These are phyloP conservation scores for Carpinus fangiana DNA, from an alignment of 306 rosid genomes.

Conservation along the genomic window DNA sequence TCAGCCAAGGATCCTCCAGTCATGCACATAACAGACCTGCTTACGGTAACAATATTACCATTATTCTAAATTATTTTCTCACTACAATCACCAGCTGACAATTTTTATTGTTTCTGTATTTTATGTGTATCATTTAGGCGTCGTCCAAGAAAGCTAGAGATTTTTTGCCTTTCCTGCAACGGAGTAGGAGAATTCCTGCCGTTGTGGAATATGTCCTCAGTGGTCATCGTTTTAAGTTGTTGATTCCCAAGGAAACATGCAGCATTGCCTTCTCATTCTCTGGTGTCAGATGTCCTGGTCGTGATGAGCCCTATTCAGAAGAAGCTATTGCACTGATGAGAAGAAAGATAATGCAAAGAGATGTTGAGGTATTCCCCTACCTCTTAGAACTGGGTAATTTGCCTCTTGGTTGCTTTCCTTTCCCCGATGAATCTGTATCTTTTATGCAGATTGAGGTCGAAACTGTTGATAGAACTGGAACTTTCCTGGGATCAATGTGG, in stretches of 20 bases:
- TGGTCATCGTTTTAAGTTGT: slow-evolving; percentile 97
- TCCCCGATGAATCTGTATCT: slow-evolving; percentile 8
- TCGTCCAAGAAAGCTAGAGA: slow-evolving; percentile 87
- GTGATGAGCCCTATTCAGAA: slow-evolving; percentile 85
- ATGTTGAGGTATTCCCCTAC: slow-evolving; percentile 71
- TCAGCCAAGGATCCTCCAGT: slow-evolving; percentile 96
- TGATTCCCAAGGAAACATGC: slow-evolving; percentile 97
- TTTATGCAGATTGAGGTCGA: slow-evolving; percentile 81
- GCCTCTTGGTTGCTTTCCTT: slow-evolving; percentile 17
- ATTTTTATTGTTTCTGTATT: slow-evolving; percentile 3
- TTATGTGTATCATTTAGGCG: slow-evolving; percentile 50
- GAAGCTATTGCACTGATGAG: slow-evolving; percentile 98
- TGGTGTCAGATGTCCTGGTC: slow-evolving; percentile 97
- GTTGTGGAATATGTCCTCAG: slow-evolving; percentile 96
- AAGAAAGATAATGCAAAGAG: slow-evolving; percentile 97
- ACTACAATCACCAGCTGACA: not conserved
- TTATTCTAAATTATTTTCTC: slow-evolving; percentile 14
- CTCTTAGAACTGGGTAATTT: slow-evolving; percentile 16
- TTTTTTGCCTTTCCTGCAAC: slow-evolving; percentile 85
- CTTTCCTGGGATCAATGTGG: slow-evolving; percentile 97
- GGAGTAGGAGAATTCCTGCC: slow-evolving; percentile 88
- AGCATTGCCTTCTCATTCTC: slow-evolving; percentile 93
- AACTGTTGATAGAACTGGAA: slow-evolving; percentile 92
- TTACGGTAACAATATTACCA: slow-evolving; percentile 49
- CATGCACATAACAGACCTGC: slow-evolving; percentile 93